These are phyloP conservation scores for Ophiosphaerella herpotricha DNA, from an alignment of 2,329 filamentous ascomycete species.

Conservation along the genomic window DNA sequence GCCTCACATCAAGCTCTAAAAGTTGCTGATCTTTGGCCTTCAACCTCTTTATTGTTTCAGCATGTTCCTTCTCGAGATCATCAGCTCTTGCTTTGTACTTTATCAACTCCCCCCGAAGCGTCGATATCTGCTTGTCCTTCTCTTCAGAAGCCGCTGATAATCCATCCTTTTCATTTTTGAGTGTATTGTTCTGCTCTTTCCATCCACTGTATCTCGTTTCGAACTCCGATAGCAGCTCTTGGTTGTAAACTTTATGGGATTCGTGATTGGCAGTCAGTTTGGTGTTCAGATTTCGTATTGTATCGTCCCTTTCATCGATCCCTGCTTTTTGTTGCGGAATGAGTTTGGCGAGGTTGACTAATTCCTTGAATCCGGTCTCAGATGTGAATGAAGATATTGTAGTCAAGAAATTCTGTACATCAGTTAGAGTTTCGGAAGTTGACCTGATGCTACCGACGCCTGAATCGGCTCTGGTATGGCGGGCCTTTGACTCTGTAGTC, in stretches of 20 bases:
- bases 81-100: not conserved
- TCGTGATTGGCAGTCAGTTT: not conserved
- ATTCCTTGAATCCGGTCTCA: slow-evolving; percentile 1
- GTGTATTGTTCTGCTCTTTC: slow-evolving; percentile 2
- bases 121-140: not conserved
- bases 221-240: not conserved
- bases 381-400: not conserved
- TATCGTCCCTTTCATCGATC: not conserved
- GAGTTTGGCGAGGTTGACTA: not conserved
- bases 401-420: not conserved
- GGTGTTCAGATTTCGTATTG: not conserved
- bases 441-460: not conserved
- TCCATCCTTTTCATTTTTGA: not conserved
- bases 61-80: slow-evolving; percentile 1
- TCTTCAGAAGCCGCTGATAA: not conserved
- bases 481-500: not conserved
- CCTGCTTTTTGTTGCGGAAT: not conserved
- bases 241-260: not conserved
- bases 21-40: slow-evolving; percentile 1
- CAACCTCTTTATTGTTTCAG: not conserved
- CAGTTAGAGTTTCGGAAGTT: not conserved
- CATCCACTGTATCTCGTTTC: not conserved
- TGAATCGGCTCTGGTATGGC: not conserved
- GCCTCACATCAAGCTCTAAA: not conserved
- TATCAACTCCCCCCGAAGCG: not conserved